Percentiles rank a stretch among this genome's conserved stretches.
Evolutionary conservation across 73 alveolate genomes (phyloP).

Genomic region (Blepharisma stoltei): DNA sequence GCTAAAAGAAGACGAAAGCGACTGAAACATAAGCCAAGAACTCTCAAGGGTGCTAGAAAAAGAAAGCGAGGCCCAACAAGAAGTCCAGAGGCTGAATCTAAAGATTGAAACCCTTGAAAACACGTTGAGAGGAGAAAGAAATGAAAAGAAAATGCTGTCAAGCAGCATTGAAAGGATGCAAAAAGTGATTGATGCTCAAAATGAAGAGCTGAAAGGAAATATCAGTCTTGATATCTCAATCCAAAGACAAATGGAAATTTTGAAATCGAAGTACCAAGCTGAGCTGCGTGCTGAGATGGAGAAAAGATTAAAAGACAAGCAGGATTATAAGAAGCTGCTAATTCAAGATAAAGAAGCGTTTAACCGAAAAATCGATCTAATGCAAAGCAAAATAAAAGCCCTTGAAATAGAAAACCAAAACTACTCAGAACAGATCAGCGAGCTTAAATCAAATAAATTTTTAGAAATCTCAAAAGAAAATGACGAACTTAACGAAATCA

Average conservation of each 20-base stretch:
- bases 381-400: too few species aligned
- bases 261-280: conserved; percentile 5
- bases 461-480: too few species aligned
- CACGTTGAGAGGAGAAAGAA: not conserved
- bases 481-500: too few species aligned
- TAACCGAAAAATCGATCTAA: not conserved
- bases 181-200: not conserved
- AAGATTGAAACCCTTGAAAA: not conserved
- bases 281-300: conserved; percentile 4
- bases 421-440: too few species aligned
- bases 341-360: conserved; percentile 24
- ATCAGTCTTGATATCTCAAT: too few species aligned
- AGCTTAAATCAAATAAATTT: too few species aligned
- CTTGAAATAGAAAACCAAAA: too few species aligned
- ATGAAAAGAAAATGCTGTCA: not conserved
- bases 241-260: conserved; percentile 3
- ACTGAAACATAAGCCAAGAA: not conserved
- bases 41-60: not conserved
- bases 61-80: not conserved
- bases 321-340: not conserved
- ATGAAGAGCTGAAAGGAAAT: not conserved
- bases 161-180: not conserved
- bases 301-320: conserved; percentile 20
- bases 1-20: not conserved
- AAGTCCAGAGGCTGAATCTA: not conserved